These are phyloP conservation scores for Solanum megistacrolobum DNA, from an alignment of 257 asterid species.

Conservation along the genomic window DNA sequence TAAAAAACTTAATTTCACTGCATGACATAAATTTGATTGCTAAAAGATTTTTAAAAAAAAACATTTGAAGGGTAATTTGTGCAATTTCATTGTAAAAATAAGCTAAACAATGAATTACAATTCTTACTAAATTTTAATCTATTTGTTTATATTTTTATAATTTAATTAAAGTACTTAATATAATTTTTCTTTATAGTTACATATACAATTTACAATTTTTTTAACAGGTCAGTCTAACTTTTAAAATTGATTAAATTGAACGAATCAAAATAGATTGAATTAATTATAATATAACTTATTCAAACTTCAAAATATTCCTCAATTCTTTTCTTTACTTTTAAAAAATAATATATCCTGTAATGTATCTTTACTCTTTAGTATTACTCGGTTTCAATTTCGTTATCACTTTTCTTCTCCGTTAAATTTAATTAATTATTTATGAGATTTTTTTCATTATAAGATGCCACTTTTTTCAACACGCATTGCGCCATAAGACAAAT, in stretches of 20 bases:
- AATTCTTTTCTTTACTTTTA: background rate
- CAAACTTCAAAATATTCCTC: background rate
- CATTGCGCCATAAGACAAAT: background rate
- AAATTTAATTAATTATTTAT: background rate
- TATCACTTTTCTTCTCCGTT: background rate
- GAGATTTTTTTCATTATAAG: background rate
- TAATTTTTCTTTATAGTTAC: background rate
- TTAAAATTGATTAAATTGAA: background rate
- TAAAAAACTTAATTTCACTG: no score
- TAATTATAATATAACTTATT: background rate
- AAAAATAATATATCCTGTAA: background rate
- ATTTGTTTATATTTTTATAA: background rate
- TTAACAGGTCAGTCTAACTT: no score
- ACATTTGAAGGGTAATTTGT: background rate
- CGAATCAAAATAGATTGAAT: background rate
- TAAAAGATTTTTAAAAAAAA: no score
- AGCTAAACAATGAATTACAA: background rate
- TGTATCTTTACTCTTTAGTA: background rate
- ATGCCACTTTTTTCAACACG: slow-evolving; percentile 6
- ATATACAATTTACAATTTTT: no score
- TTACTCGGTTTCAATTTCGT: background rate
- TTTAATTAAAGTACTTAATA: background rate
- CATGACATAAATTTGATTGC: background rate
- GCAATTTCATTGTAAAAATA: background rate
- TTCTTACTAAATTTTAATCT: no score